A percentile compares a stretch with the other conserved stretches of the same genome.
Conservation (phyloP, 2,329 filamentous ascomycete genomes). For the Pyricularia grisea region DNA sequence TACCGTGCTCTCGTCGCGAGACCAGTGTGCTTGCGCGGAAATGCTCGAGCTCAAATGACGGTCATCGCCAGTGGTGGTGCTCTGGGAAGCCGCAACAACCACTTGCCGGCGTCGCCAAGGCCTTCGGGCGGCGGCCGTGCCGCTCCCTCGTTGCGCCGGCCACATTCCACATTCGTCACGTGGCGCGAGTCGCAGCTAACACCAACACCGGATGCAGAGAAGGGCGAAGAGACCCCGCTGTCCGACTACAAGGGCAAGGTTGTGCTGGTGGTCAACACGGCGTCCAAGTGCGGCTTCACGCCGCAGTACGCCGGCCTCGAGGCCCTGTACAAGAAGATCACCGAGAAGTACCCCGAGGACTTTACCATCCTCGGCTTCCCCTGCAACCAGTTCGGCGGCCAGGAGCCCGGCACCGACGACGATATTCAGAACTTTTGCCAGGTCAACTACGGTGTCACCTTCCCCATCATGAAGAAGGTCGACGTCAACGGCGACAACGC, state of each 20-base stretch:
- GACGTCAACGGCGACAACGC: conserved; percentile 86
- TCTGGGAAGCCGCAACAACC: background rate
- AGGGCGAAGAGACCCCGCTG: conserved; percentile 63
- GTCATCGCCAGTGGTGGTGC: background rate
- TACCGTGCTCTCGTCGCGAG: background rate
- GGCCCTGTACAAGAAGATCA: conserved; percentile 74
- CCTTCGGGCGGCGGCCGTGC: background rate
- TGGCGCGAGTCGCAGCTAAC: conserved; percentile 3
- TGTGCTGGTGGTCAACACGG: conserved; percentile 92
- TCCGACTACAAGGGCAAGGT: conserved; percentile 78
- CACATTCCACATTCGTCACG: background rate
- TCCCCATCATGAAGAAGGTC: conserved; percentile 85
- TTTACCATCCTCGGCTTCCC: conserved; percentile 92
- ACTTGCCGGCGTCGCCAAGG: background rate
- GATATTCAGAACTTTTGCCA: conserved; percentile 81
- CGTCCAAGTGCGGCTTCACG: conserved; percentile 98
- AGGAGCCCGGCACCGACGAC: conserved; percentile 79
- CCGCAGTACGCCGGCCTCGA: conserved; percentile 90
- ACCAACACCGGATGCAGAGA: conserved; percentile 43
- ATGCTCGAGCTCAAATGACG: background rate
- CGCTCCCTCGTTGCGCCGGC: background rate
- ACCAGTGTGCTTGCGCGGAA: background rate
- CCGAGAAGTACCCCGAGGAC: conserved; percentile 58
- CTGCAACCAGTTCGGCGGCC: conserved; percentile 92
- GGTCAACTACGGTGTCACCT: conserved; percentile 87